Conservation (phyloP, 129 eudicot genomes). For the Flaveria robusta region DNA sequence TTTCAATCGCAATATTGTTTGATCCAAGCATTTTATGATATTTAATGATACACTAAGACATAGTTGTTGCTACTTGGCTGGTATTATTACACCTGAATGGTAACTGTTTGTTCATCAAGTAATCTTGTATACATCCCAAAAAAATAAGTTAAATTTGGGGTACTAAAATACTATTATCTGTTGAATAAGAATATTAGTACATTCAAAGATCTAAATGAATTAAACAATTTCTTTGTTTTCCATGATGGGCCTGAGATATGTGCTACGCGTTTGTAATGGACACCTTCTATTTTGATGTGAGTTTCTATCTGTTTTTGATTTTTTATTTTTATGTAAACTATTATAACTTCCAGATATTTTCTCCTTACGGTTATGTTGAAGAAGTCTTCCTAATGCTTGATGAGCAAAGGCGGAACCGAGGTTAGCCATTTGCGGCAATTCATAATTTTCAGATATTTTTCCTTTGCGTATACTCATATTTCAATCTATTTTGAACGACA, state of each 20-base stretch:
- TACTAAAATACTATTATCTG: neutral
- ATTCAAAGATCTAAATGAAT: neutral
- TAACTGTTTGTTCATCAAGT: conserved; percentile 15
- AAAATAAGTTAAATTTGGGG: neutral
- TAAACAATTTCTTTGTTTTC: neutral
- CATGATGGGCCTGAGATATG: conserved; percentile 16
- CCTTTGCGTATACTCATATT: conserved; percentile 7
- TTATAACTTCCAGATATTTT: conserved; percentile 59
- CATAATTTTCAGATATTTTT: neutral
- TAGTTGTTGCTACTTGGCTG: neutral
- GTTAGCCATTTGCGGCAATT: conserved; percentile 46
- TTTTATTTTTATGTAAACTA: conserved; percentile 14
- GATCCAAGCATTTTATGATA: conserved; percentile 9
- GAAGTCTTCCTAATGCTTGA: conserved; percentile 60
- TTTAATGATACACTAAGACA: neutral
- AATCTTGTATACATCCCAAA: conserved; percentile 3
- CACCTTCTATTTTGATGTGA: neutral
- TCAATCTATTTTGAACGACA: conserved; percentile 12
- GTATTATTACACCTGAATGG: conserved; percentile 17
- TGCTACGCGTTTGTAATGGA: conserved; percentile 1
- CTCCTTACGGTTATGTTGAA: conserved; percentile 73
- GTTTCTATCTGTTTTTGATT: conserved; percentile 11
- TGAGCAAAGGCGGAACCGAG: conserved; percentile 65
- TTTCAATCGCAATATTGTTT: conserved; percentile 1
- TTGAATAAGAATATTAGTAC: neutral